Percentiles rank a stretch among this genome's conserved stretches.
phyloP scores from a whole-genome alignment of 768 basidiomycete species.

The Phlegmacium glaucopus region DNA sequence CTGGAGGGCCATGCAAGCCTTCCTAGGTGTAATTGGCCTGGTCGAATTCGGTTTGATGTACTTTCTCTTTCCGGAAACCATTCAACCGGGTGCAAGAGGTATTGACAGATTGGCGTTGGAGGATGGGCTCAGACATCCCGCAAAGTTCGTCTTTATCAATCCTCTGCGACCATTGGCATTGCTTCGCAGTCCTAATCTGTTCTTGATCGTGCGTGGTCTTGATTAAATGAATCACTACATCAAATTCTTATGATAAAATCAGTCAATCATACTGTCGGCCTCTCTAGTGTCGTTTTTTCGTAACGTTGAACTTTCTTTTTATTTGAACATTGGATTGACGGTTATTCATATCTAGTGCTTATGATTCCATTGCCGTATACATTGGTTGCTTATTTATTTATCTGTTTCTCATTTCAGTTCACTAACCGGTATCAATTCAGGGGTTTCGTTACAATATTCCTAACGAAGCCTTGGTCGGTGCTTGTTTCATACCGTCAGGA shows the following conservation, averaged over 20 bases:
- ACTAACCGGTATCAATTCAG: slow-evolving; percentile 29
- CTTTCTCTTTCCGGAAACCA: slow-evolving; percentile 58
- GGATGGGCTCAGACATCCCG: too few relatives aligned
- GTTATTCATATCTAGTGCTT: slow-evolving; percentile 29
- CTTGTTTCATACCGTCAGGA: slow-evolving; percentile 54
- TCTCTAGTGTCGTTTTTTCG: background rate
- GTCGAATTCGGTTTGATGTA: slow-evolving; percentile 34
- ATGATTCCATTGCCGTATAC: slow-evolving; percentile 63
- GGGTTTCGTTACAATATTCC: slow-evolving; percentile 50
- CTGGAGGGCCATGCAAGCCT: slow-evolving; percentile 57
- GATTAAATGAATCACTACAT: too few relatives aligned
- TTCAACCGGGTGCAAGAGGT: slow-evolving; percentile 50
- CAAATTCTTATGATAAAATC: background rate
- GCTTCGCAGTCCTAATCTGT: slow-evolving; percentile 55
- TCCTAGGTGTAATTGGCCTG: slow-evolving; percentile 36
- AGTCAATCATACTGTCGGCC: background rate
- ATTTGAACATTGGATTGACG: background rate
- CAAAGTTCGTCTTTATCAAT: slow-evolving; percentile 51
- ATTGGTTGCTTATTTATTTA: slow-evolving; percentile 40
- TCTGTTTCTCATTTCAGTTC: background rate
- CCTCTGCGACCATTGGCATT: slow-evolving; percentile 48
- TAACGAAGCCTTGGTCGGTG: slow-evolving; percentile 53
- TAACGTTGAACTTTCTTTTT: background rate
- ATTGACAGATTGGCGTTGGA: slow-evolving; percentile 38
- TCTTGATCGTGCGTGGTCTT: slow-evolving; percentile 41